A percentile compares a stretch with the other conserved stretches of the same genome.
Evolutionary conservation across 2,329 filamentous ascomycete species (phyloP).

Genomic region (Colletotrichum lindemuthianum): DNA sequence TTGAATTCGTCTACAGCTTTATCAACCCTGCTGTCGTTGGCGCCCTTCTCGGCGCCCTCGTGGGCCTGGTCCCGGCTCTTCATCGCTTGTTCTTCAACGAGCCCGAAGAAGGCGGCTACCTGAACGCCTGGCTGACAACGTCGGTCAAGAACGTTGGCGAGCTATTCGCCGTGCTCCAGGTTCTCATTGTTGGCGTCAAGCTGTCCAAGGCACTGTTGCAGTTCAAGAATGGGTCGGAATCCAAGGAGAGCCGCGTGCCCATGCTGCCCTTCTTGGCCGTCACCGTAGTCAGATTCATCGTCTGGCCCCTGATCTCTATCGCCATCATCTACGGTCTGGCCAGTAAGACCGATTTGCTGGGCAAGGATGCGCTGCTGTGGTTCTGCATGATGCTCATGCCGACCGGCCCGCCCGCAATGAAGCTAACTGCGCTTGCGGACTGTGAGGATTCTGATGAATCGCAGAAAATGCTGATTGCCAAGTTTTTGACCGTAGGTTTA

Average conservation of each 20-base stretch:
- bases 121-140: conserved; percentile 73
- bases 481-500: conserved; percentile 52
- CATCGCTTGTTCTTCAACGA: conserved; percentile 70
- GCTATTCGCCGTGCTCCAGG: conserved; percentile 72
- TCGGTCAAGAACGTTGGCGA: conserved; percentile 70
- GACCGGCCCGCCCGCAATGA: conserved; percentile 57
- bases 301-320: conserved; percentile 66
- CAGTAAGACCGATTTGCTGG: conserved; percentile 60
- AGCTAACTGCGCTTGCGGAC: conserved; percentile 56
- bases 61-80: conserved; percentile 68
- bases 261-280: conserved; percentile 61
- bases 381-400: conserved; percentile 65
- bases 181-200: conserved; percentile 74
- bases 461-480: conserved; percentile 54
- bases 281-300: conserved; percentile 64
- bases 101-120: conserved; percentile 67
- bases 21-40: conserved; percentile 71
- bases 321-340: conserved; percentile 64
- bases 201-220: conserved; percentile 61
- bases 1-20: conserved; percentile 56
- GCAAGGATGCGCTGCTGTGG: conserved; percentile 71
- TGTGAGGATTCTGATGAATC: conserved; percentile 51
- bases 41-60: conserved; percentile 64
- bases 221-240: conserved; percentile 44
- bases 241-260: conserved; percentile 43